These are phyloP conservation scores for Saprolegnia parasitica DNA, from an alignment of 352 stramenopile species.

Conservation along the genomic window DNA sequence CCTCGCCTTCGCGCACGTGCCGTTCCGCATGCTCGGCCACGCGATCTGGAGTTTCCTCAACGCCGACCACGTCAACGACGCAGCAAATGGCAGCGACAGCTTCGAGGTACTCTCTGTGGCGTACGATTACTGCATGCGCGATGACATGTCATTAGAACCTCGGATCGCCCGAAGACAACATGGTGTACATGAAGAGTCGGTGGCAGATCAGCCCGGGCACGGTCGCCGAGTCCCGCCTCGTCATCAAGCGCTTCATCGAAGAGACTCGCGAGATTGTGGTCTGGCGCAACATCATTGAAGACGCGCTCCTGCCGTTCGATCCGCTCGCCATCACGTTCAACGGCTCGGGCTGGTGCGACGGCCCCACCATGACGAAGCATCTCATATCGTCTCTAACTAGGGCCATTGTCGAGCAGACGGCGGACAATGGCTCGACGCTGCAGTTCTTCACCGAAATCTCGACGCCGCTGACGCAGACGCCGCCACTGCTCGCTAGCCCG, in stretches of 20 bases:
- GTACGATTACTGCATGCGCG: background rate
- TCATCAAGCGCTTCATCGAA: conserved; percentile 27
- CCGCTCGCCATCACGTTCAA: conserved; percentile 20
- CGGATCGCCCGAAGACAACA: conserved; percentile 3
- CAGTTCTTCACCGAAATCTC: conserved; percentile 29
- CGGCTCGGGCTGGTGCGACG: conserved; percentile 14
- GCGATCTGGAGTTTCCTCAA: conserved; percentile 28
- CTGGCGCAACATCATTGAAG: conserved; percentile 28
- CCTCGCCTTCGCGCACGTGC: conserved; percentile 7
- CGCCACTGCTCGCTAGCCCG: background rate
- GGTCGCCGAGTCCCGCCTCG: conserved; percentile 16
- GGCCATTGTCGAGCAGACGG: conserved; percentile 25
- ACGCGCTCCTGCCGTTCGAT: conserved; percentile 17
- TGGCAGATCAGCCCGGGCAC: conserved; percentile 10
- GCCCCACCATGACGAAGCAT: background rate
- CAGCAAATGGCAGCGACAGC: background rate
- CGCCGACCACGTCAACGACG: conserved; percentile 18
- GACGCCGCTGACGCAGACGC: conserved; percentile 18
- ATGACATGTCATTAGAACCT: background rate
- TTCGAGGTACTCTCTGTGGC: conserved; percentile 6
- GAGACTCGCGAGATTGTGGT: conserved; percentile 20
- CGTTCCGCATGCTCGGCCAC: conserved; percentile 22
- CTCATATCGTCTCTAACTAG: background rate
- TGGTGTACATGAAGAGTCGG: conserved; percentile 28
- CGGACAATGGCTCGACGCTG: background rate